Evolutionary conservation across 1,284 basidiomycete species (phyloP).

Genomic region (Phellinidium pouzarii): DNA sequence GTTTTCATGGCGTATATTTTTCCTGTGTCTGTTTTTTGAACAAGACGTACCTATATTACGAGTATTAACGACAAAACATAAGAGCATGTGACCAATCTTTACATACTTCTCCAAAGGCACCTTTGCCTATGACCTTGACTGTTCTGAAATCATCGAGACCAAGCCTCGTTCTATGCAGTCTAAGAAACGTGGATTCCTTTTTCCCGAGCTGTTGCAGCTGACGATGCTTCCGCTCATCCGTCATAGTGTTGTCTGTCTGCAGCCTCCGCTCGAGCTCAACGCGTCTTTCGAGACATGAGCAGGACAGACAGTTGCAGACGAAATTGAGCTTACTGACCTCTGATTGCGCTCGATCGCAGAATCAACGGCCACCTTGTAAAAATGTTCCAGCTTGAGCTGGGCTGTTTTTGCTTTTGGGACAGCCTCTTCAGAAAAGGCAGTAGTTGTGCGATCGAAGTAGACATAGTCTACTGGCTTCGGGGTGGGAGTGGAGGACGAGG

Average conservation of each 20-base stretch:
- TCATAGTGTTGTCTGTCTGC: slow-evolving; percentile 62
- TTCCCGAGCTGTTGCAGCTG: slow-evolving; percentile 89
- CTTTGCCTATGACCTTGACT: slow-evolving; percentile 98
- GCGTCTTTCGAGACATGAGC: slow-evolving; percentile 49
- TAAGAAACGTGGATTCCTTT: slow-evolving; percentile 87
- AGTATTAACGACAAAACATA: not conserved
- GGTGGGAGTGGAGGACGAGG: slow-evolving; percentile 21
- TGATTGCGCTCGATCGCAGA: slow-evolving; percentile 76
- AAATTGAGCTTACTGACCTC: slow-evolving; percentile 31
- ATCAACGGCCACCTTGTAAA: slow-evolving; percentile 93
- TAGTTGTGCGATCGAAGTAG: slow-evolving; percentile 88
- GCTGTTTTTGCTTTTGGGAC: slow-evolving; percentile 91
- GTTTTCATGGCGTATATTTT: slow-evolving; percentile 99
- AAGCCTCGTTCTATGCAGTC: slow-evolving; percentile 88
- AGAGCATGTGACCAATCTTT: not conserved
- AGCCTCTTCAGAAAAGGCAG: slow-evolving; percentile 81
- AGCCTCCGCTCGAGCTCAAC: slow-evolving; percentile 91
- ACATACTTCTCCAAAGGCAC: slow-evolving; percentile 91
- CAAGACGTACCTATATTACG: slow-evolving; percentile 70
- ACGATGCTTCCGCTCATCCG: slow-evolving; percentile 82
- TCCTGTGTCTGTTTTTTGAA: slow-evolving; percentile 95
- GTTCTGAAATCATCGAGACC: slow-evolving; percentile 92
- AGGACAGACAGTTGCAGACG: slow-evolving; percentile 14
- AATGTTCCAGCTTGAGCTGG: slow-evolving; percentile 96
- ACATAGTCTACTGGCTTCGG: slow-evolving; percentile 71